Conservation (phyloP, 768 basidiomycete species). For the Mycena vulgaris region DNA sequence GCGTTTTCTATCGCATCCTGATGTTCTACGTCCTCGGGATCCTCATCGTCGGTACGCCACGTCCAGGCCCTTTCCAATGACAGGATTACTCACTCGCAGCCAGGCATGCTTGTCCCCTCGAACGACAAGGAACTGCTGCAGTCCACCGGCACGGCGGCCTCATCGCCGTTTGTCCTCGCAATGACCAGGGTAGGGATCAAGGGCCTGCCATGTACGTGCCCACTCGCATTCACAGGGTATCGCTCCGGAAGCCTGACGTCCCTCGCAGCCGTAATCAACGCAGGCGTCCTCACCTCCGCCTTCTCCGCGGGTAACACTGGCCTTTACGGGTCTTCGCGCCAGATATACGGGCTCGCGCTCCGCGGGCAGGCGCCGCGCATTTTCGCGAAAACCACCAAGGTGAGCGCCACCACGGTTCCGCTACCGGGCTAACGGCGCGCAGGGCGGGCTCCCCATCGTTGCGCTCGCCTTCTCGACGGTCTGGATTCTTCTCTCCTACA, state of each 20-base stretch:
- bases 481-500: conserved; percentile 56
- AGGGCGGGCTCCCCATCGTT: conserved; percentile 26
- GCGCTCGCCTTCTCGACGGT: conserved; percentile 26
- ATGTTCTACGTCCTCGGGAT: conserved; percentile 68
- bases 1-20: conserved; percentile 61
- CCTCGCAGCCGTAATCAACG: conserved; percentile 63
- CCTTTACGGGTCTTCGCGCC: conserved; percentile 60
- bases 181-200: conserved; percentile 73
- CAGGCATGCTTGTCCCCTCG: conserved; percentile 74
- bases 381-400: conserved; percentile 42
- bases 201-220: conserved; percentile 46
- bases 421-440: neutral
- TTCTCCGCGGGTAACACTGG: conserved; percentile 74
- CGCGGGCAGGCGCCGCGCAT: conserved; percentile 55
- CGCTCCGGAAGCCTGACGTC: neutral
- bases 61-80: no score
- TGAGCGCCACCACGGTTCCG: neutral
- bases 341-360: conserved; percentile 56
- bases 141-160: conserved; percentile 57
- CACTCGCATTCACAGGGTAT: neutral
- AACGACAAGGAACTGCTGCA: conserved; percentile 58
- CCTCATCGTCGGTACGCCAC: conserved; percentile 63
- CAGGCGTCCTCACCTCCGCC: conserved; percentile 69
- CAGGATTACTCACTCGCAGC: neutral
- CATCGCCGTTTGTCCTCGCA: conserved; percentile 84